Conservation (phyloP, 495 filamentous ascomycete species). For the Penicillium egyptiacum region DNA sequence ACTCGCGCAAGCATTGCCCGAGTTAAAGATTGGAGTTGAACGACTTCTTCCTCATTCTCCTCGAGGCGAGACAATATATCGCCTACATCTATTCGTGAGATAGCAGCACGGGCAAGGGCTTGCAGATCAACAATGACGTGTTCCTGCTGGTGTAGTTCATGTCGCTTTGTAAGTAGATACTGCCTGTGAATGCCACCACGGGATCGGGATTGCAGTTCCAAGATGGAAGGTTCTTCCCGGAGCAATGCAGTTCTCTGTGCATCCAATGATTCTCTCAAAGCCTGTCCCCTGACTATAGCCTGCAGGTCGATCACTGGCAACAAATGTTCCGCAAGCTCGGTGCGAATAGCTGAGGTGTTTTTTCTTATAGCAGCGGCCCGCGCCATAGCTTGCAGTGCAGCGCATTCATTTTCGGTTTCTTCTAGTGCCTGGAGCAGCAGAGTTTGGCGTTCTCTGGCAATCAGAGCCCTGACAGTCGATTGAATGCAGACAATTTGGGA, state of each 20-base stretch:
- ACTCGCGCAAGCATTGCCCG: conserved; percentile 77
- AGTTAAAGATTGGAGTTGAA: conserved; percentile 68
- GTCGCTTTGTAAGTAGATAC: conserved; percentile 45
- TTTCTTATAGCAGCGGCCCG: conserved; percentile 41
- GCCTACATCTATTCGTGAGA: conserved; percentile 71
- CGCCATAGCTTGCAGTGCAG: conserved; percentile 42
- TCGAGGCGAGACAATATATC: conserved; percentile 72
- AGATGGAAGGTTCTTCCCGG: conserved; percentile 34
- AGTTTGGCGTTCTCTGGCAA: conserved; percentile 32
- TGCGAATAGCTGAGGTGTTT: conserved; percentile 26
- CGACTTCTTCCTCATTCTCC: conserved; percentile 71
- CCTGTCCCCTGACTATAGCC: conserved; percentile 33
- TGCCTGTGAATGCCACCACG: conserved; percentile 49
- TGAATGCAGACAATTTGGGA: conserved; percentile 47
- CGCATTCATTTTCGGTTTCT: conserved; percentile 27
- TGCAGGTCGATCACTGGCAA: conserved; percentile 34
- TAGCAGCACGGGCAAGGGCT: conserved; percentile 68
- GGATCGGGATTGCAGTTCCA: conserved; percentile 48
- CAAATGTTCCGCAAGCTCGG: conserved; percentile 32
- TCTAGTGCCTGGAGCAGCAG: conserved; percentile 35
- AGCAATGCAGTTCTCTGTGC: conserved; percentile 34
- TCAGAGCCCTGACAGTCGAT: conserved; percentile 41
- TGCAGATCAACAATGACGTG: conserved; percentile 65
- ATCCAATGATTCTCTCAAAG: conserved; percentile 39
- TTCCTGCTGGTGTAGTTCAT: conserved; percentile 60